These are phyloP conservation scores for Magnaporthiopsis incrustans DNA, from an alignment of 2,329 filamentous ascomycete genomes.

Conservation along the genomic window DNA sequence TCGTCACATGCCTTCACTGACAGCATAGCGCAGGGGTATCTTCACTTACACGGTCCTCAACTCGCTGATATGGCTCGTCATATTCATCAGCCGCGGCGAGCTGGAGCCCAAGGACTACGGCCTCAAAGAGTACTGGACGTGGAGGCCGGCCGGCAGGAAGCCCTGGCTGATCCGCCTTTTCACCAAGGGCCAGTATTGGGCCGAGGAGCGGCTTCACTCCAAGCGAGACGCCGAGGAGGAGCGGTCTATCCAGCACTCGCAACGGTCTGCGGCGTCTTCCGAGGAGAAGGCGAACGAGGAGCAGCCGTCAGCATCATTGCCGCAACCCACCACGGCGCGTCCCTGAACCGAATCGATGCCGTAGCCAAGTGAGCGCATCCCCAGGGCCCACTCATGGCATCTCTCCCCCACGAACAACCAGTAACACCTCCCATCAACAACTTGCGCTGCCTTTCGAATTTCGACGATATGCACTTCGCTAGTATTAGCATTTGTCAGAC, in stretches of 20 bases:
- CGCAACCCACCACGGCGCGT: background rate
- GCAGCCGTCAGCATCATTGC: background rate
- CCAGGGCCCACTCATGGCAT: too few relatives aligned
- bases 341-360: background rate
- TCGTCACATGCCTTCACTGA: background rate
- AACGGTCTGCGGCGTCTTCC: slow-evolving; percentile 4
- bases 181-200: slow-evolving; percentile 18
- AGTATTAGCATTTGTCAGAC: background rate
- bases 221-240: slow-evolving; percentile 2
- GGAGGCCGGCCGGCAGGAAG: slow-evolving; percentile 37
- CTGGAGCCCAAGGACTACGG: slow-evolving; percentile 44
- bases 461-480: background rate
- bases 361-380: background rate
- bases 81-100: slow-evolving; percentile 32
- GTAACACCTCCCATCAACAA: background rate
- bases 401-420: background rate
- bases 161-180: slow-evolving; percentile 38
- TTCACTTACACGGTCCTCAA: slow-evolving; percentile 45
- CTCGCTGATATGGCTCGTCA: slow-evolving; percentile 35
- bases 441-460: background rate
- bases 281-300: slow-evolving; percentile 6
- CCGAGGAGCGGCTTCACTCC: slow-evolving; percentile 14
- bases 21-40: slow-evolving; percentile 33
- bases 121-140: slow-evolving; percentile 48
- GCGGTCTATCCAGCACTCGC: slow-evolving; percentile 2